Evolutionary conservation across 305 asterid genomes (phyloP).

Genomic region (Fraxinus velutina): DNA sequence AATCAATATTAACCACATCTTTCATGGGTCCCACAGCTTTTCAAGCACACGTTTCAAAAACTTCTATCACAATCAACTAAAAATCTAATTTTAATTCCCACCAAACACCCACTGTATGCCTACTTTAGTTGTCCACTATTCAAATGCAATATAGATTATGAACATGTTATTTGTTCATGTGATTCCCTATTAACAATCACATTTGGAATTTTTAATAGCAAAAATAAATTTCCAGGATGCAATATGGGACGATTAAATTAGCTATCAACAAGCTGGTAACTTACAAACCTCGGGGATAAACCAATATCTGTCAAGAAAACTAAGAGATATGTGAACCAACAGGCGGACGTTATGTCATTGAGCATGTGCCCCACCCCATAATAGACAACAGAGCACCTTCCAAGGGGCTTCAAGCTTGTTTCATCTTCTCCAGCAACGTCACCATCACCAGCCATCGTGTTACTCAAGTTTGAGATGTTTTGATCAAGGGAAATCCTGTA

Average conservation of each 20-base stretch:
- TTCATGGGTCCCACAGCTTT: no score
- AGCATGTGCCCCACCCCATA: constrained; percentile 93
- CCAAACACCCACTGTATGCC: background rate
- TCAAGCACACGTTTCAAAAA: no score
- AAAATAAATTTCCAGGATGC: background rate
- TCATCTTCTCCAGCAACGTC: constrained; percentile 40
- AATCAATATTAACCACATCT: no score
- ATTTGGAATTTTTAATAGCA: background rate
- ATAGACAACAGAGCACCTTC: constrained; percentile 57
- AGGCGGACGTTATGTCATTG: constrained; percentile 86
- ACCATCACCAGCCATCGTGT: constrained; percentile 35
- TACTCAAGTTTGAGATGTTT: constrained; percentile 7
- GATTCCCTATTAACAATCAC: background rate
- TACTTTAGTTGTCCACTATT: background rate
- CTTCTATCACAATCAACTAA: no score
- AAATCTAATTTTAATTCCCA: no score
- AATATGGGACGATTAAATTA: background rate
- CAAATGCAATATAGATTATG: background rate
- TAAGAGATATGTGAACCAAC: constrained; percentile 92
- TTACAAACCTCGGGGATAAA: constrained; percentile 66
- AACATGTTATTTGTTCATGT: background rate
- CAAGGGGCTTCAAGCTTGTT: constrained; percentile 38
- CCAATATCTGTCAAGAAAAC: constrained; percentile 86
- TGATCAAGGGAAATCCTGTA: constrained; percentile 30
- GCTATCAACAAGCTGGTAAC: constrained; percentile 2